Percentiles rank a stretch among this genome's conserved stretches.
Evolutionary conservation across 169 alveolate species (phyloP).

Genomic region (Plasmodium coatneyi): DNA sequence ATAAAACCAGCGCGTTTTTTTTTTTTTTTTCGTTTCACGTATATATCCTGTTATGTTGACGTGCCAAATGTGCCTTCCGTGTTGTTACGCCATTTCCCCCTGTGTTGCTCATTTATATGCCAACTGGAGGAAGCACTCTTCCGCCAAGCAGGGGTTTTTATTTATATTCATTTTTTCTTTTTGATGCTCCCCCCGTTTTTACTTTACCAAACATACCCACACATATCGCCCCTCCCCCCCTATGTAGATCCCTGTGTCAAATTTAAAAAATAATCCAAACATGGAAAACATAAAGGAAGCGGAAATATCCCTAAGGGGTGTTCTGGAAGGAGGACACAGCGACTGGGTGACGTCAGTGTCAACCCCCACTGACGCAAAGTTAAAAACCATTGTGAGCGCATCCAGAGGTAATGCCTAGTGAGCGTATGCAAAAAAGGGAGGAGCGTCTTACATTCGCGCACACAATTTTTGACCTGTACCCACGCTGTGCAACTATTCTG

Average conservation of each 20-base stretch:
- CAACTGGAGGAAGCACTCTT: background rate
- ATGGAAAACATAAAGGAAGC: conserved; percentile 76
- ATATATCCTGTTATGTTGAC: background rate
- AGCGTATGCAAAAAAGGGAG: background rate
- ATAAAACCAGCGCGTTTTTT: background rate
- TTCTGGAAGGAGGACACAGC: conserved; percentile 93
- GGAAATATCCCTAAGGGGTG: conserved; percentile 87
- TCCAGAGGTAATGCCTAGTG: conserved; percentile 89
- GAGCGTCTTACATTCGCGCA: background rate
- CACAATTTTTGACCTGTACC: background rate
- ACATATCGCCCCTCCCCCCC: background rate
- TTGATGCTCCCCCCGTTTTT: background rate
- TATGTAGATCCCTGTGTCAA: conserved; percentile 9
- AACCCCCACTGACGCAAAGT: conserved; percentile 90
- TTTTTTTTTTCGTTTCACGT: background rate
- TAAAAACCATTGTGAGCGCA: conserved; percentile 93
- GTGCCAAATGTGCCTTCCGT: background rate
- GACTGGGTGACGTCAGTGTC: conserved; percentile 97
- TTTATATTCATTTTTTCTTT: background rate
- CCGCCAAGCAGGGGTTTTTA: background rate
- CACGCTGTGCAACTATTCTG: background rate
- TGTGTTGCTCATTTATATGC: background rate
- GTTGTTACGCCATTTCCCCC: background rate
- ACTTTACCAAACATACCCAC: background rate
- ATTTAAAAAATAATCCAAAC: background rate